Conservation (phyloP, 768 basidiomycete species). For the Mycena kentingensis region DNA sequence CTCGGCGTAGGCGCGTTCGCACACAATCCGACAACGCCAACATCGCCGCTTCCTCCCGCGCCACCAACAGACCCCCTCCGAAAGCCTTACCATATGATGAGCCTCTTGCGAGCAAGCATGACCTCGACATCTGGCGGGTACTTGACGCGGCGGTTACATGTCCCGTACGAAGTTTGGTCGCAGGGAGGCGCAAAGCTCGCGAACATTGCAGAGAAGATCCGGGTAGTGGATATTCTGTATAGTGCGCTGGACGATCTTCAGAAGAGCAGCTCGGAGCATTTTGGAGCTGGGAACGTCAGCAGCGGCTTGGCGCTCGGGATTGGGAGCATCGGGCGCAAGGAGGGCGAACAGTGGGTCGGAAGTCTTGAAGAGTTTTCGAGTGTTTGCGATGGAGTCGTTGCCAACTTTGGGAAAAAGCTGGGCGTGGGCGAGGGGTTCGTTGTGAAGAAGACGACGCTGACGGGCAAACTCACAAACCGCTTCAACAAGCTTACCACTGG, state of each 20-base stretch:
- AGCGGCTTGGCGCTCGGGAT: constrained; percentile 75
- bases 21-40: constrained; percentile 72
- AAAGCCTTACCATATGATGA: constrained; percentile 92
- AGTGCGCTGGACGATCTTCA: constrained; percentile 81
- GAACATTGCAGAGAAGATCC: constrained; percentile 82
- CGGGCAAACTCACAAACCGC: constrained; percentile 70
- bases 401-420: constrained; percentile 84
- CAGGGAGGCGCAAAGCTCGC: constrained; percentile 84
- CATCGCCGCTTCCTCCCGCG: constrained; percentile 73
- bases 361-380: constrained; percentile 81
- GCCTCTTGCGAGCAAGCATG: constrained; percentile 77
- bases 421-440: constrained; percentile 88
- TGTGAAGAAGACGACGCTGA: constrained; percentile 80
- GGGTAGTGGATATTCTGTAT: constrained; percentile 78
- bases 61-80: constrained; percentile 73
- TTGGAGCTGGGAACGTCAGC: constrained; percentile 78
- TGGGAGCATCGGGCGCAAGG: constrained; percentile 72
- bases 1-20: constrained; percentile 50
- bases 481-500: constrained; percentile 86
- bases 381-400: constrained; percentile 78
- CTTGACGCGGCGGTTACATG: constrained; percentile 81
- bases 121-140: constrained; percentile 81
- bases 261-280: constrained; percentile 66
- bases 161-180: constrained; percentile 89
- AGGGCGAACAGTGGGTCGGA: constrained; percentile 75